Evolutionary conservation across 2,329 filamentous ascomycete genomes (phyloP), one percentile per base, ranked within the genome.

Genomic region (Scytalidium lignicola): DNA sequence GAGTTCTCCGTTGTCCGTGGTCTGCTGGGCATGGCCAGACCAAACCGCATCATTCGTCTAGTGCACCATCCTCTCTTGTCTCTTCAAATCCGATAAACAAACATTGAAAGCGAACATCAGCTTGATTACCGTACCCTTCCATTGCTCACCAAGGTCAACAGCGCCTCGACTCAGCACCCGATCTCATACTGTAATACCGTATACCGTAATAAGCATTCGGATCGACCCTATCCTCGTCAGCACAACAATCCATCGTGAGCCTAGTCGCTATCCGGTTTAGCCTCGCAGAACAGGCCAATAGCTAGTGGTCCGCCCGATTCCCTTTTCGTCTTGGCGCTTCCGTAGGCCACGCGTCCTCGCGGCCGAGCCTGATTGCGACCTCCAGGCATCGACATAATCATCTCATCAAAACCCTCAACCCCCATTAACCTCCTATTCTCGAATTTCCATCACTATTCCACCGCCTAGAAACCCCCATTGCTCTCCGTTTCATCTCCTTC

Each of bases 291-390:
- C 32, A 17, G 32, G 32, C 32, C 32, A 37, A 37, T 37, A 37
- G 32, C n/a, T 37, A 5, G 10, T 5, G n/a, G 8, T 17, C 5
- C 32, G 32, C 32, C n/a, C 12, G 12, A 7, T 37, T 37, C 32
- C 32, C 32, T 17, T 37, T 37, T 37, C 32, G 32, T 37, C 37
- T 48, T 49, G 44, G 49, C 44, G 41, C 43, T 50, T 41, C 49
- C 51, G 50, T 39, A 46, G 54, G 48, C 48, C 54, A 50, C 54
- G 54, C 54, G 54, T 56, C 51, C 51, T 48, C 37, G 43, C 2
- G 37, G 39, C 43, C 54, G 46, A 44, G 47, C 49, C 51, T 49
- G 51, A 53, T 17, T 44, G 22, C 19, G n/a, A 4, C 43, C 48
- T 44, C 49, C 53, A 51, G 54, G 54, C 54, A 54, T 43, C 51